A percentile compares a stretch with the other conserved stretches of the same genome.
Conservation (phyloP, 345 rosid genomes). For the Geranium brycei region DNA sequence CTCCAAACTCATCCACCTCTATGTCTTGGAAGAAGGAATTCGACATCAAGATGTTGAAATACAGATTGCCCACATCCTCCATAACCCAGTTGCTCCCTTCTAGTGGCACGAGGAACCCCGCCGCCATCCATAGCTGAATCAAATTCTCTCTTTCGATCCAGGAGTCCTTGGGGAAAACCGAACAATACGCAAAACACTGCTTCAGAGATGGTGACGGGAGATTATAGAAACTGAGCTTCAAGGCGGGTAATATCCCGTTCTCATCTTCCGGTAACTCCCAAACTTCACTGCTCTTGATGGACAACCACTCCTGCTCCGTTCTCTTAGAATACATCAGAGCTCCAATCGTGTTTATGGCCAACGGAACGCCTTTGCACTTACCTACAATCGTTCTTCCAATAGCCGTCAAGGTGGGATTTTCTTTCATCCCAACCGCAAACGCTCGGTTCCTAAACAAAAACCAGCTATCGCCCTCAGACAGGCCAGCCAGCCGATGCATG, state of each 20-base stretch:
- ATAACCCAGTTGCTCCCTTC: background rate
- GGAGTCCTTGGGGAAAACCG: slow-evolving; percentile 9
- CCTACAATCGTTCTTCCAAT: slow-evolving; percentile 14
- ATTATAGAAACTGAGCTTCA: slow-evolving; percentile 11
- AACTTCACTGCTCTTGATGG: background rate
- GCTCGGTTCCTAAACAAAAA: slow-evolving; percentile 6
- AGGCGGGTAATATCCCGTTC: background rate
- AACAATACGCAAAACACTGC: slow-evolving; percentile 11
- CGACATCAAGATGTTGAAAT: slow-evolving; percentile 4
- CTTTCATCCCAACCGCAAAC: background rate
- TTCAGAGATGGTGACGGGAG: slow-evolving; percentile 4
- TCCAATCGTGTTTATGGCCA: background rate
- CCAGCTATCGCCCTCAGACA: slow-evolving; percentile 9
- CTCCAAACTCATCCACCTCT: background rate
- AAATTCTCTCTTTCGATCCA: background rate
- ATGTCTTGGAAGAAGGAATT: slow-evolving; percentile 15
- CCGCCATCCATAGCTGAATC: slow-evolving; percentile 11
- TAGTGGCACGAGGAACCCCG: background rate
- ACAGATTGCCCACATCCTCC: slow-evolving; percentile 10
- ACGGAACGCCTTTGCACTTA: slow-evolving; percentile 16
- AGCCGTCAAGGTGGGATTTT: slow-evolving; percentile 1
- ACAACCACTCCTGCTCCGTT: background rate
- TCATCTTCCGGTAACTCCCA: background rate
- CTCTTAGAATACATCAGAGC: background rate
- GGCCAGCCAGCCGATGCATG: background rate